Evolutionary conservation across 805 yeast genomes (phyloP).

Genomic region (Barnettozyma sucrosica): DNA sequence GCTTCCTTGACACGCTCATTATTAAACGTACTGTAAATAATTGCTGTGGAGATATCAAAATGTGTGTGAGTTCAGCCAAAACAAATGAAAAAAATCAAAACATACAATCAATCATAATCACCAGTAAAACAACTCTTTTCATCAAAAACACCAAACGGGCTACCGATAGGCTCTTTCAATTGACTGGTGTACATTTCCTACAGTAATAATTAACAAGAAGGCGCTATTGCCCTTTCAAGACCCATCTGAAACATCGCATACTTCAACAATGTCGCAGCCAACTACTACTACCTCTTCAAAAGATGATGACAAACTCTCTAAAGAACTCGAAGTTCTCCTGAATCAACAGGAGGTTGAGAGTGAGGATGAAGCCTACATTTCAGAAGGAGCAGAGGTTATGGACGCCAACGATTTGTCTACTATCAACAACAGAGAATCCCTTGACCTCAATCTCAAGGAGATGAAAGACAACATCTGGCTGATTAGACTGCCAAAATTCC

Average conservation of each 20-base stretch:
- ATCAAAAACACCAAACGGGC: background rate
- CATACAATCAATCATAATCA: background rate
- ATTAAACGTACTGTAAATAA: background rate
- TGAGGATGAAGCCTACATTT: slow-evolving; percentile 36
- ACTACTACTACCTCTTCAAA: background rate
- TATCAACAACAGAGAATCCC: slow-evolving; percentile 48
- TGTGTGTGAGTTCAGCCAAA: background rate
- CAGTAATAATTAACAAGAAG: background rate
- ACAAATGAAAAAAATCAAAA: background rate
- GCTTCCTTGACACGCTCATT: slow-evolving; percentile 3
- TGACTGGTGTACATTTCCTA: background rate
- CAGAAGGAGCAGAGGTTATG: slow-evolving; percentile 38
- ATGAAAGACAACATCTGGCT: slow-evolving; percentile 82
- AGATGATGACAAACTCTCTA: slow-evolving; percentile 3
- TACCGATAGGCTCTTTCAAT: background rate
- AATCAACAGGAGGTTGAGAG: slow-evolving; percentile 25
- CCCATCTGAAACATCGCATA: background rate
- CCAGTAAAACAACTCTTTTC: no score
- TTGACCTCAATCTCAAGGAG: slow-evolving; percentile 65
- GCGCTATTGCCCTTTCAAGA: background rate
- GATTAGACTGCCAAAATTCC: slow-evolving; percentile 81
- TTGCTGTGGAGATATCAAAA: no score
- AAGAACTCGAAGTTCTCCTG: slow-evolving; percentile 15
- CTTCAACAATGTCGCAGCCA: background rate
- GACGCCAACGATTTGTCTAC: slow-evolving; percentile 40